phyloP scores from a whole-genome alignment of 2,329 filamentous ascomycete genomes.

The Calonectria montana region DNA sequence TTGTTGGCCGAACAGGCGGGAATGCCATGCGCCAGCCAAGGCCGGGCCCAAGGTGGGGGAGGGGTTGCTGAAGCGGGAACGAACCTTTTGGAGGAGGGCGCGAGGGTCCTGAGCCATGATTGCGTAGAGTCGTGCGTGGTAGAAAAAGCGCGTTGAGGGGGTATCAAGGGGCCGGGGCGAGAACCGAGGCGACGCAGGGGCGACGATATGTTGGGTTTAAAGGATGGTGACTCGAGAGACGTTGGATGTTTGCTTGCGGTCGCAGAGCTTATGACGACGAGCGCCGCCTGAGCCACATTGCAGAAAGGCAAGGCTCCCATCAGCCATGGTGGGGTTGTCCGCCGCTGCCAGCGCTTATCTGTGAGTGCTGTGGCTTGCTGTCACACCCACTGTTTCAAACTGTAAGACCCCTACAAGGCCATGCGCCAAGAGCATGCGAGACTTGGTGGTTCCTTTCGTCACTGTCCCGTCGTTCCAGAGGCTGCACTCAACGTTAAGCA shows the following conservation, averaged over 20 bases:
- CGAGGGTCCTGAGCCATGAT: slow-evolving; percentile 82
- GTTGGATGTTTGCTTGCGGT: slow-evolving; percentile 28
- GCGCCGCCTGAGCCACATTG: slow-evolving; percentile 39
- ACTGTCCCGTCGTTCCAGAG: background rate
- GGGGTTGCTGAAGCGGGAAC: slow-evolving; percentile 21
- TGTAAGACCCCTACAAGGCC: background rate
- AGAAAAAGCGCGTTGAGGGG: slow-evolving; percentile 4
- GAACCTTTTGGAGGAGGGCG: slow-evolving; percentile 81
- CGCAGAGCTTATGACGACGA: slow-evolving; percentile 42
- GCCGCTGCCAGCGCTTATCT: background rate
- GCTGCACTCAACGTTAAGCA: background rate
- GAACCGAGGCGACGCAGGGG: slow-evolving; percentile 29
- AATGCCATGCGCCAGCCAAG: background rate
- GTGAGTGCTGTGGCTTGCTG: slow-evolving; percentile 2
- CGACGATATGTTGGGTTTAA: slow-evolving; percentile 25
- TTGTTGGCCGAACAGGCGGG: slow-evolving; percentile 18
- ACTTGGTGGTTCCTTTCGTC: background rate
- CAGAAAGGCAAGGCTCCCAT: background rate
- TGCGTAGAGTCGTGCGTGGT: slow-evolving; percentile 26
- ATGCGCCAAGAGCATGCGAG: background rate
- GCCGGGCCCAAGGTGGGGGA: slow-evolving; percentile 31
- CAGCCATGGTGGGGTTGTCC: slow-evolving; percentile 6
- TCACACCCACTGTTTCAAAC: background rate
- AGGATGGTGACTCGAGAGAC: slow-evolving; percentile 24
- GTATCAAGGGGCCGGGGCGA: background rate